Evolutionary conservation across 2,329 filamentous ascomycete genomes (phyloP), one percentile per base, ranked within the genome.

Genomic region (Verticillium nonalfalfae): DNA sequence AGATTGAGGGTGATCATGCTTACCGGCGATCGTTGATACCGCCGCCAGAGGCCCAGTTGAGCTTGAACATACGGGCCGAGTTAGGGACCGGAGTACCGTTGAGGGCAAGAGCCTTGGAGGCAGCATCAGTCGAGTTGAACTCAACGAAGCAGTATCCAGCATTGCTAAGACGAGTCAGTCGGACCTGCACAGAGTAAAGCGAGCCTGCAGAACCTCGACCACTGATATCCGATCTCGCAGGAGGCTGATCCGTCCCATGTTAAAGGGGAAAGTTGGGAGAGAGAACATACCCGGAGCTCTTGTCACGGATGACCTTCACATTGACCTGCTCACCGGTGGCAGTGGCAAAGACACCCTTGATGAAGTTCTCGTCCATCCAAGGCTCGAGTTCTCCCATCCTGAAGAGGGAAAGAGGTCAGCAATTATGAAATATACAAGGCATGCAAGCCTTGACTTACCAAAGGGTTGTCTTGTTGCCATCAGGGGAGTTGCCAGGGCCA

Each of bases 371-470:
- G 70, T 99, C 95, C 79, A 99, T 98, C 95, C 95, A 99, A 34
- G 93, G 91, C 78, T 98, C 94, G 66, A 99, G 89, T 76, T 99
- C 95, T 68, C 95, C 95, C 95, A 99, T 99, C 94, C 93, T 97
- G 65, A 26, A 4, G 7, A 10, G 4, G 10, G 9, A 52, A 21
- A 13, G 35, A 36, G 45, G 18, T 52, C 10, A 52, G 45, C 18
- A 10, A 21, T 4, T 18, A 26, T 21, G 2, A 10, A 26, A 18
- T 21, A 5, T 11, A 13, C n/a, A 4, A 31, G 13, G 18, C 26
- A 21, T 7, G 7, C 26, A 10, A 52, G 18, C 7, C 18, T 10
- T 52, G 18, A 26, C 78, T 66, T 75, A 85, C 83, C 83, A 86
- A 2, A 86, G 79, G 56, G 83, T 79, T n/a, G 76, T 86, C 76